Base-by-base conservation (phyloP, 371 early-diverging fungal species). In the Basidiobolus meristosporus region DNA sequence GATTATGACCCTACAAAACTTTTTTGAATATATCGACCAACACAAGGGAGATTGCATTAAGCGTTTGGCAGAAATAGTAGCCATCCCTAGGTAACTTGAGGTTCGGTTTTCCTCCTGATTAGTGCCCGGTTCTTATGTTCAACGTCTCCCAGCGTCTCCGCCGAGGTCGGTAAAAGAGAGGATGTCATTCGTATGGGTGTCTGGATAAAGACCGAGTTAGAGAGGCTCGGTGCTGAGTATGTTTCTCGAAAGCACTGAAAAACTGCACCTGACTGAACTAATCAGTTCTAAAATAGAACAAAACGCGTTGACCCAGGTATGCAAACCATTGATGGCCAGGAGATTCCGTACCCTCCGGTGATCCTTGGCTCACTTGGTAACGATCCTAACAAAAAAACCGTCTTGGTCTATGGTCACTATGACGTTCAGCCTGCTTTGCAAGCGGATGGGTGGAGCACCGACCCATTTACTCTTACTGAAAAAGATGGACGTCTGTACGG, bases 351-450 rank as follows among this genome's bases (percentile, higher is more conserved):
- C 41, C 93, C 97, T 44, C 95, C 93, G 20, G 74, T 96, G 48
- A 72, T 96, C 36, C 67, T 96, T 45, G 95, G 82, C 18, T 70
- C 73, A 40, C 83, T 88, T 47, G 97, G 95, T 45, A 77, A 63
- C 40, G 83, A 90, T 48, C 78, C 86, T 22, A 56, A 50, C 46
- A 96, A 96, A 74, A 89, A 89, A 71, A 96, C 92, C 11, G 72
- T 93, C 29, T 65, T 89, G 23, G 89, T 96, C 38, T 96, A 96
- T 63, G 89, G 85, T 26, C 85, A 90, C 54, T 90, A 88, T 59
- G 90, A 91, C 47, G 92, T 92, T 40, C 93, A 91, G 65, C 93
- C 93, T 29, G 97, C 97, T 26, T 68, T 89, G 48, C 59, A 74
- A 50, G 74, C 73, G 46, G 97, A 96, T 56, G 97, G 97, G n/a